A percentile compares a stretch with the other conserved stretches of the same genome.
Evolutionary conservation across 1,284 basidiomycete species (phyloP).

Genomic region (Trametes versicolor): DNA sequence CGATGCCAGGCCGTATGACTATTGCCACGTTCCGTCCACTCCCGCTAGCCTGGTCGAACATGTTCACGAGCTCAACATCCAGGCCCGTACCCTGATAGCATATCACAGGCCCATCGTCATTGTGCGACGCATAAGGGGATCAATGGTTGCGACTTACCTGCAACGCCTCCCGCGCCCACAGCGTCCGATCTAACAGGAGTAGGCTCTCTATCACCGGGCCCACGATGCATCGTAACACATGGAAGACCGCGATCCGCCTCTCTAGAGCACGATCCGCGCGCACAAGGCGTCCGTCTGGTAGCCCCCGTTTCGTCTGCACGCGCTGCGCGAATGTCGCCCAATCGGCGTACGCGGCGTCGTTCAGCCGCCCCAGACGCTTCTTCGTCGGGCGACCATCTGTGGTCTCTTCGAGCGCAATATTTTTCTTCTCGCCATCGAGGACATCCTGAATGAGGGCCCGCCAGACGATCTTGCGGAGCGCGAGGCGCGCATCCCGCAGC

Average conservation of each 20-base stretch:
- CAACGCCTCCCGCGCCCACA: conserved; percentile 47
- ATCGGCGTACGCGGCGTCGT: conserved; percentile 45
- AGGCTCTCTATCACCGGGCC: conserved; percentile 53
- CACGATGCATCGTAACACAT: conserved; percentile 50
- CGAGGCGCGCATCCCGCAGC: conserved; percentile 47
- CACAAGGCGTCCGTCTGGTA: conserved; percentile 16
- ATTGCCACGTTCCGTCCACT: conserved; percentile 74
- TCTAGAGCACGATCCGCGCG: conserved; percentile 33
- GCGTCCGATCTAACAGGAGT: conserved; percentile 50
- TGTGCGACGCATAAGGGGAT: not conserved
- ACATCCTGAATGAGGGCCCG: conserved; percentile 56
- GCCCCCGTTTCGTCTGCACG: conserved; percentile 41
- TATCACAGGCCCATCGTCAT: not conserved
- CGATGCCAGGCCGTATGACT: conserved; percentile 14
- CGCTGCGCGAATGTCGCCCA: conserved; percentile 46
- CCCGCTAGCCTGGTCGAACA: conserved; percentile 73
- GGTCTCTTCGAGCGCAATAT: not conserved
- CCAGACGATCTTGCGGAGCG: conserved; percentile 72
- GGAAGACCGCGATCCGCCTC: conserved; percentile 49
- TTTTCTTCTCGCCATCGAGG: conserved; percentile 12
- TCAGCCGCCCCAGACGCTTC: conserved; percentile 46
- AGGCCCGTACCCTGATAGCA: conserved; percentile 33
- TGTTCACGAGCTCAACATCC: conserved; percentile 60
- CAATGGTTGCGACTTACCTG: conserved; percentile 23
- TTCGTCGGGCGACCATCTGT: not conserved